These are phyloP conservation scores for Aspergillus sp. DNA, from an alignment of 2,329 filamentous ascomycete species.

Conservation along the genomic window DNA sequence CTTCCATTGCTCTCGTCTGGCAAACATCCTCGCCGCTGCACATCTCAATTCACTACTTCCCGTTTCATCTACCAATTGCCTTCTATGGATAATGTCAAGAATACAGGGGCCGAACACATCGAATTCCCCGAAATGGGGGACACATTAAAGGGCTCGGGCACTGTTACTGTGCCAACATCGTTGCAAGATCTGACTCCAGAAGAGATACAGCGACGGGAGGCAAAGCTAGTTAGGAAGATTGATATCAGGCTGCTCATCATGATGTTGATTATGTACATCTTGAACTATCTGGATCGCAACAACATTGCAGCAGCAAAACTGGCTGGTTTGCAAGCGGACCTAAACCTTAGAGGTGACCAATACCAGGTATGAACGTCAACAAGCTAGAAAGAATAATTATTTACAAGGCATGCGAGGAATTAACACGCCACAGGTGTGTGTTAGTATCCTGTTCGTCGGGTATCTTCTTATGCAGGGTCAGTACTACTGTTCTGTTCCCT, in stretches of 20 bases:
- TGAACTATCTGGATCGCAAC: constrained; percentile 46
- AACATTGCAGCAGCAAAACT: constrained; percentile 45
- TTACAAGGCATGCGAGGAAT: background rate
- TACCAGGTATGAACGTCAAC: background rate
- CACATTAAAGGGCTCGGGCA: background rate
- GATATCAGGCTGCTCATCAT: background rate
- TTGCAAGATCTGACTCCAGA: background rate
- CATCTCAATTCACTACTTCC: background rate
- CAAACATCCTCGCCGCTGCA: background rate
- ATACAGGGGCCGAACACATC: background rate
- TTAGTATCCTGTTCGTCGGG: constrained; percentile 49
- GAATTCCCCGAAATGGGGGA: background rate
- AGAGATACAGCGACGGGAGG: background rate
- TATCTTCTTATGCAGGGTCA: constrained; percentile 46
- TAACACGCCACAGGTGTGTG: constrained; percentile 44
- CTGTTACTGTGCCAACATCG: background rate
- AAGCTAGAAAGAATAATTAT: background rate
- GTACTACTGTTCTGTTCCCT: background rate
- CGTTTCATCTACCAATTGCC: background rate
- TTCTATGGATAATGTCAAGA: background rate
- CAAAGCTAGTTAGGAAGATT: background rate
- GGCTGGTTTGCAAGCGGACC: constrained; percentile 41
- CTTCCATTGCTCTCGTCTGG: background rate
- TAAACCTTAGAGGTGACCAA: constrained; percentile 30
- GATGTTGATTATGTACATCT: constrained; percentile 30